Evolutionary conservation across 2,329 filamentous ascomycete species (phyloP).

Genomic region (Allantophomopsis cytisporea): DNA sequence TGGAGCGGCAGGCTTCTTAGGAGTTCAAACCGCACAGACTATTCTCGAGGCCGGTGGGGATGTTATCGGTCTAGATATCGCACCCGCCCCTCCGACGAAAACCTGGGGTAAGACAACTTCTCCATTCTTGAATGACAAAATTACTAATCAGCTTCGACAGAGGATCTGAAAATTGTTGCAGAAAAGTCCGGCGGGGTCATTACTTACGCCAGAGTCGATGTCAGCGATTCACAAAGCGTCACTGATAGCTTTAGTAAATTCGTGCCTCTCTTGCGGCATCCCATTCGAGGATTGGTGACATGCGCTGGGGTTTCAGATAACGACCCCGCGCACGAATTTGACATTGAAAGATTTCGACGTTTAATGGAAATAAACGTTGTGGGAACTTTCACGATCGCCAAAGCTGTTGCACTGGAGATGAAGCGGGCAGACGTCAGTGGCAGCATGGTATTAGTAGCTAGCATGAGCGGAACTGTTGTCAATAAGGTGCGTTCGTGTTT

Average conservation of each 20-base stretch:
- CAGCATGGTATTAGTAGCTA: slow-evolving; percentile 48
- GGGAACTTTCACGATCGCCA: slow-evolving; percentile 57
- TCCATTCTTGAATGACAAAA: neutral
- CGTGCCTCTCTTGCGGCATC: neutral
- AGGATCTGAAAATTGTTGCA: neutral
- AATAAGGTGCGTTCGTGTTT: slow-evolving; percentile 41
- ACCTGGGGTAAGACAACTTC: neutral
- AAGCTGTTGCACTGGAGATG: slow-evolving; percentile 49
- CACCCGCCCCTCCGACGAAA: neutral
- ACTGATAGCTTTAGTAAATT: neutral
- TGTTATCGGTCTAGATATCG: neutral
- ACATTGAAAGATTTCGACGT: slow-evolving; percentile 44
- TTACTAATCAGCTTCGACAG: neutral
- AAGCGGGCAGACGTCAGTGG: slow-evolving; percentile 25
- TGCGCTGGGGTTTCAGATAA: slow-evolving; percentile 35
- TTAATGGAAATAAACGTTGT: slow-evolving; percentile 60
- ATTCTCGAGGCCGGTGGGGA: neutral
- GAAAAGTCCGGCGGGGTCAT: neutral
- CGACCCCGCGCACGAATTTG: slow-evolving; percentile 30
- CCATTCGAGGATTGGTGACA: slow-evolving; percentile 18
- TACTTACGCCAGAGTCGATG: neutral
- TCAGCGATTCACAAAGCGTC: neutral
- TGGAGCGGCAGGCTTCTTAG: neutral
- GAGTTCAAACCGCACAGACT: no score
- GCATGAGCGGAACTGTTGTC: slow-evolving; percentile 51